Conservation (phyloP, 1,139 yeast species). For the Meyerozyma sp. region DNA sequence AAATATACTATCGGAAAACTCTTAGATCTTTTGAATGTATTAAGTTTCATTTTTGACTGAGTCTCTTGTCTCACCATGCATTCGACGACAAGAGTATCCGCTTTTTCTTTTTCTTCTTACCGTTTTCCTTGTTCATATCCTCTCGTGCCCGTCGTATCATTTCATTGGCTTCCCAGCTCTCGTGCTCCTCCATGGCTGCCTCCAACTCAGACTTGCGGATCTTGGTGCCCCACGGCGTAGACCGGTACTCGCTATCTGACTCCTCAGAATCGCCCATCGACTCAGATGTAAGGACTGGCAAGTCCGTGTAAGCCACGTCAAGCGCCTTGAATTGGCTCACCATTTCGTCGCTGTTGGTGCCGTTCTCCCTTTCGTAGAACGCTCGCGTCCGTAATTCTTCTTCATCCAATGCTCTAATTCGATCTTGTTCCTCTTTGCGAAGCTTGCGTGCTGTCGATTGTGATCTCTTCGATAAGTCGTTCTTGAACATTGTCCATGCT, state of each 20-base stretch:
- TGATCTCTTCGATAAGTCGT: constrained; percentile 59
- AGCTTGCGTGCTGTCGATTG: constrained; percentile 48
- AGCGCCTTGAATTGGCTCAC: constrained; percentile 16
- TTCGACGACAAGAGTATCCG: constrained; percentile 10
- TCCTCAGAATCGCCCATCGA: constrained; percentile 3
- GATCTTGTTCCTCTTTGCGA: constrained; percentile 61
- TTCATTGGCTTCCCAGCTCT: constrained; percentile 39
- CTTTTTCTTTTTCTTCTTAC: constrained; percentile 22
- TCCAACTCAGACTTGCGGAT: constrained; percentile 37
- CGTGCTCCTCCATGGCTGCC: constrained; percentile 26
- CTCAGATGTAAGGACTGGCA: constrained; percentile 16
- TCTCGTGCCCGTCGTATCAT: constrained; percentile 46
- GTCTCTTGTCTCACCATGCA: background rate
- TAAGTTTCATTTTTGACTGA: background rate
- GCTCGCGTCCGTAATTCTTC: constrained; percentile 55
- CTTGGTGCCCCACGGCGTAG: constrained; percentile 60
- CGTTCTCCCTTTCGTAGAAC: constrained; percentile 56
- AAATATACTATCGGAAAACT: no score
- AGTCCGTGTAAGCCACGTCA: constrained; percentile 24
- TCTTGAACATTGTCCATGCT: constrained; percentile 50
- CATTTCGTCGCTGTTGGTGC: constrained; percentile 7
- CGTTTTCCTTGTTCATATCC: constrained; percentile 31
- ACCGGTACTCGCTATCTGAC: constrained; percentile 17
- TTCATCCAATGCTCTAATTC: constrained; percentile 52
- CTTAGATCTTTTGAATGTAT: background rate